Conservation (phyloP, 768 basidiomycete species). For the Cytidiella melzeri region DNA sequence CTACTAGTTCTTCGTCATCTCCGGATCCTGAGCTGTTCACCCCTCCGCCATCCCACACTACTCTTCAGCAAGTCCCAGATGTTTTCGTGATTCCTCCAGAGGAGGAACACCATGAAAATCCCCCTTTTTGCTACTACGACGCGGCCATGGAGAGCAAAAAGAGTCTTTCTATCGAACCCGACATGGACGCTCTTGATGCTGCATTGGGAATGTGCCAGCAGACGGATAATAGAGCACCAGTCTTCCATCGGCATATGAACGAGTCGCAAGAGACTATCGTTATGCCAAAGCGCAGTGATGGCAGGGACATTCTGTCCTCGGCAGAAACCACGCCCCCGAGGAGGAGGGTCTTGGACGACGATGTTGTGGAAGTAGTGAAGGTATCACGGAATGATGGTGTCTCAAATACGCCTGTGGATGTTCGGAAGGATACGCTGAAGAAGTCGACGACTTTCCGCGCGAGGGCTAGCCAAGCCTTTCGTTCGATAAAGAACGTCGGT, state of each 20-base stretch:
- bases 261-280: constrained; percentile 23
- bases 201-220: constrained; percentile 25
- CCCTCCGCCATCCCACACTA: constrained; percentile 25
- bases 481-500: constrained; percentile 31
- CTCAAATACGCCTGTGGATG: constrained; percentile 17
- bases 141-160: constrained; percentile 19
- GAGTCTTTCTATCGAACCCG: constrained; percentile 20
- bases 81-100: constrained; percentile 33
- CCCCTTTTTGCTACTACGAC: constrained; percentile 30
- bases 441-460: constrained; percentile 29
- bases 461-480: constrained; percentile 28
- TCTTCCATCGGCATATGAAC: constrained; percentile 22
- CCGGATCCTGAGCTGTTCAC: constrained; percentile 11
- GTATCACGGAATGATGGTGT: constrained; percentile 26
- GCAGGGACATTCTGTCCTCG: constrained; percentile 7
- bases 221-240: constrained; percentile 25
- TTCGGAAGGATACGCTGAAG: constrained; percentile 17
- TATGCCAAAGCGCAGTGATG: constrained; percentile 21
- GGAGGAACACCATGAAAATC: constrained; percentile 29
- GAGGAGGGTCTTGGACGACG: constrained; percentile 21
- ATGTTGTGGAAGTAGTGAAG: constrained; percentile 31
- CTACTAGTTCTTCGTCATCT: constrained; percentile 17
- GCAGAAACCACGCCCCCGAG: constrained; percentile 7
- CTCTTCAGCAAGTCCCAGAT: constrained; percentile 24
- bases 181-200: constrained; percentile 25